Evolutionary conservation across 495 filamentous ascomycete genomes (phyloP), one percentile per base, ranked within the genome.

Genomic region (Penicillium flavigenum): DNA sequence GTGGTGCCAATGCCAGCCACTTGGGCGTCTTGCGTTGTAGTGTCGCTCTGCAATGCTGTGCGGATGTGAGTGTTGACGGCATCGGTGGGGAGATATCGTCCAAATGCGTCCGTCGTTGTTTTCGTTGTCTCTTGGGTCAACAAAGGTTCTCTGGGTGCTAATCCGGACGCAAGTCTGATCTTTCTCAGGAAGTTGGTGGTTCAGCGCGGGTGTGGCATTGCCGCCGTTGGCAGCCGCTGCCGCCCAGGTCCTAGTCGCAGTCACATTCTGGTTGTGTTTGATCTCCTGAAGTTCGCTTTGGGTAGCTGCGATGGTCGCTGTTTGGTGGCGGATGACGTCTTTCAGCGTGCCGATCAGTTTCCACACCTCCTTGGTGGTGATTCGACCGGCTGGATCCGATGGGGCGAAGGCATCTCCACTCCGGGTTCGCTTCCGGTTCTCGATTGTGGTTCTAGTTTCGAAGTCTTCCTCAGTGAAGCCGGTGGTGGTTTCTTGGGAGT

Each of bases 361-460:
- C 55, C 52, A 61, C 43, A 64, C 62, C 34, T 64, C 58, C 56
- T 39, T 46, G 34, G 62, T 64, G 56, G 58, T 64, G 54, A 63
- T 51, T 54, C 61, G 61, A 45, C 56, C 57, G 20, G 20, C 20
- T 22, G 20, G 20, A 22, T 22, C 20, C 20, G 20, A 22, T 2
- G 20, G 20, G 2, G 20, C 20, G 20, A 22, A 22, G 20, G 20
- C 20, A 22, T 22, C 20, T 22, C 20, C 20, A 22, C 20, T 22
- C 20, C 20, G 20, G 20, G 20, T 22, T 22, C 2, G 20, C 20
- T 22, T 22, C 20, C 20, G 20, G 20, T 22, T 22, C 20, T 22
- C 20, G 20, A 22, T 22, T 22, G 20, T 22, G 20, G 20, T 2
- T 22, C 20, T 22, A 22, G 20, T 22, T 22, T 22, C 20, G 20